Percentiles rank a stretch among this genome's conserved stretches.
phyloP scores from a whole-genome alignment of 2,329 filamentous ascomycete species.

The Phialocephala subalpina region DNA sequence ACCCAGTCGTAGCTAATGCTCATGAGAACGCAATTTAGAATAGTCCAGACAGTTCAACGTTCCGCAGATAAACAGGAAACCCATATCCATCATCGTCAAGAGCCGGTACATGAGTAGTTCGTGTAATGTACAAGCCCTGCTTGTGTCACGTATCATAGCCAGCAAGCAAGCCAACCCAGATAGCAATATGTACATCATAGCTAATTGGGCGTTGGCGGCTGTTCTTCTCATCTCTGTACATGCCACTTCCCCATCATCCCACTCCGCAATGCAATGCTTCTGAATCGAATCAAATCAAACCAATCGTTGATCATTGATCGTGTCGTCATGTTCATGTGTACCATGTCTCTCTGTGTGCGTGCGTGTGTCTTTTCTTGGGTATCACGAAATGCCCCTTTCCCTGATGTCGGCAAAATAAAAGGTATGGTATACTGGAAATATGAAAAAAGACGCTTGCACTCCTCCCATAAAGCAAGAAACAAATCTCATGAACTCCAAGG shows the following conservation, averaged over 20 bases:
- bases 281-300: constrained; percentile 14
- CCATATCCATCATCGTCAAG: background rate
- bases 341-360: constrained; percentile 23
- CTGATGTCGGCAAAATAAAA: constrained; percentile 22
- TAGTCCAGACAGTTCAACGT: background rate
- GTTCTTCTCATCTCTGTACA: constrained; percentile 16
- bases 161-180: background rate
- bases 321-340: constrained; percentile 30
- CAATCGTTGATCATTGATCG: constrained; percentile 21
- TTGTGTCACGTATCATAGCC: background rate
- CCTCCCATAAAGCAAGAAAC: constrained; percentile 4
- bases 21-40: background rate
- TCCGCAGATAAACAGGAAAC: background rate
- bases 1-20: constrained; percentile 2
- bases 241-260: background rate
- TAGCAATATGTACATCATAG: constrained; percentile 32
- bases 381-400: constrained; percentile 34
- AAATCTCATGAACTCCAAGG: constrained; percentile 30
- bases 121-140: constrained; percentile 2
- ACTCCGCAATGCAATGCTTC: constrained; percentile 7
- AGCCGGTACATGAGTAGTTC: background rate
- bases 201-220: constrained; percentile 14
- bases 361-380: constrained; percentile 24
- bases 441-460: constrained; percentile 14
- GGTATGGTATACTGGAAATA: constrained; percentile 14